These are phyloP conservation scores for Echria macrotheca DNA, from an alignment of 495 filamentous ascomycete species.

Conservation along the genomic window DNA sequence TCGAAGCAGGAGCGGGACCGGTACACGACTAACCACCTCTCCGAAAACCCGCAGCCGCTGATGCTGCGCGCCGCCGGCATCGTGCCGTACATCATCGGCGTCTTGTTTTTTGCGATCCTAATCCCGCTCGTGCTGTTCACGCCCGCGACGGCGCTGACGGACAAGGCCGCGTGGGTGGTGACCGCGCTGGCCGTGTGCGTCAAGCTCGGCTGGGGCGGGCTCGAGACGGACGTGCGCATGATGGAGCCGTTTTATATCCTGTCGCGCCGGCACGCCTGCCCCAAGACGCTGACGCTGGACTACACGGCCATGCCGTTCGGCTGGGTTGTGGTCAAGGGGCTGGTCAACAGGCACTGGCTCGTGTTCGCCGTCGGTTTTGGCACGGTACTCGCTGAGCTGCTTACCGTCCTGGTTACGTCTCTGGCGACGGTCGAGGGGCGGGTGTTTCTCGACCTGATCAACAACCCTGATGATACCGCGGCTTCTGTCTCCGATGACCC, in stretches of 20 bases:
- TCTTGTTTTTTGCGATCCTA: constrained; percentile 46
- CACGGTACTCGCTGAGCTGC: constrained; percentile 57
- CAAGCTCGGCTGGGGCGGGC: constrained; percentile 61
- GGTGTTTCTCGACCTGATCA: constrained; percentile 40
- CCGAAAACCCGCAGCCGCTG: constrained; percentile 61
- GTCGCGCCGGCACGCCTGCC: constrained; percentile 54
- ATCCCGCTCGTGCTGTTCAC: constrained; percentile 56
- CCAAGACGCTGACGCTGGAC: constrained; percentile 61
- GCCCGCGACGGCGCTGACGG: constrained; percentile 46
- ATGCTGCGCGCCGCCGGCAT: constrained; percentile 57
- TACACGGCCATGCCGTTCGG: constrained; percentile 67
- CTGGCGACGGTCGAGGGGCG: constrained; percentile 54
- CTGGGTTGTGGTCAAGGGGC: constrained; percentile 53
- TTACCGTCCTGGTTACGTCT: constrained; percentile 62
- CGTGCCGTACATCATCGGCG: constrained; percentile 47
- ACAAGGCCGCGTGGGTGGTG: constrained; percentile 58
- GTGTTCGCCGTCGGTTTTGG: constrained; percentile 58
- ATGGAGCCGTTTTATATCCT: constrained; percentile 71
- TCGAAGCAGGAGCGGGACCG: constrained; percentile 30
- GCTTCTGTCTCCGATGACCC: not conserved
- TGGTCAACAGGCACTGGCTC: constrained; percentile 58
- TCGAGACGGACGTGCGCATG: constrained; percentile 69
- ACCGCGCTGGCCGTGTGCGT: constrained; percentile 58
- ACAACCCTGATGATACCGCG: not conserved
- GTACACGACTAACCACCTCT: constrained; percentile 35